phyloP scores from a whole-genome alignment of 441 rosid species.

The Adansonia gregorii region DNA sequence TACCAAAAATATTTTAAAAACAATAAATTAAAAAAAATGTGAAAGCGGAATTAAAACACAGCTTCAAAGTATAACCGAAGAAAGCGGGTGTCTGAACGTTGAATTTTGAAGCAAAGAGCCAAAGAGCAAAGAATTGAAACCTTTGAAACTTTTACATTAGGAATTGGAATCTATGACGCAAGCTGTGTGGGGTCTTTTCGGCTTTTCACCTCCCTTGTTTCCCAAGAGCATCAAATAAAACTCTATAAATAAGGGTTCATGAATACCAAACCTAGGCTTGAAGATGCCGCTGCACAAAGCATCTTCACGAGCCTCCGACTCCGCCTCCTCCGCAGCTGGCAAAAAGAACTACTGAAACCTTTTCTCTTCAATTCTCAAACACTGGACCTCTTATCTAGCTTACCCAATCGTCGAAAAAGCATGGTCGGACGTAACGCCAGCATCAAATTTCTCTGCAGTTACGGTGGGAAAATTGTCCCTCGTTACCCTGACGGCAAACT shows the following conservation, averaged over 20 bases:
- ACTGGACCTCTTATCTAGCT: not conserved
- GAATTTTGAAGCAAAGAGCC: not conserved
- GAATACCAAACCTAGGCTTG: constrained; percentile 41
- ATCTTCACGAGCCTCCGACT: constrained; percentile 23
- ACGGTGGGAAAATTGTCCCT: constrained; percentile 81
- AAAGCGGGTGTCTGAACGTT: not conserved
- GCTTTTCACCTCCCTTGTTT: not conserved
- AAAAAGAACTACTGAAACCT: not conserved
- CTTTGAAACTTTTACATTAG: not conserved
- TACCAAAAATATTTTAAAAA: not conserved
- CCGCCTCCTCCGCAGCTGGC: not conserved
- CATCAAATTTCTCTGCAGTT: constrained; percentile 84
- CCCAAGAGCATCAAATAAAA: not conserved
- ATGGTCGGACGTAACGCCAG: constrained; percentile 51
- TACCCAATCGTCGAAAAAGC: constrained; percentile 11
- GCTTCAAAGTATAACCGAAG: too few species aligned
- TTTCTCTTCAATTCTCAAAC: not conserved
- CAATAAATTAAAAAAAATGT: not conserved
- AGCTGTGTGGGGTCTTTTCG: not conserved
- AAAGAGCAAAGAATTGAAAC: too few species aligned
- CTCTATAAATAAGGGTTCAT: constrained; percentile 44
- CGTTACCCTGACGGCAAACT: constrained; percentile 82
- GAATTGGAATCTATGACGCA: constrained; percentile 27
- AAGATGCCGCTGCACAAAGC: constrained; percentile 35
- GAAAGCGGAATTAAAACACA: not conserved